Conservation (phyloP, 2,329 filamentous ascomycete species). For the Colletotrichum acutatum region DNA sequence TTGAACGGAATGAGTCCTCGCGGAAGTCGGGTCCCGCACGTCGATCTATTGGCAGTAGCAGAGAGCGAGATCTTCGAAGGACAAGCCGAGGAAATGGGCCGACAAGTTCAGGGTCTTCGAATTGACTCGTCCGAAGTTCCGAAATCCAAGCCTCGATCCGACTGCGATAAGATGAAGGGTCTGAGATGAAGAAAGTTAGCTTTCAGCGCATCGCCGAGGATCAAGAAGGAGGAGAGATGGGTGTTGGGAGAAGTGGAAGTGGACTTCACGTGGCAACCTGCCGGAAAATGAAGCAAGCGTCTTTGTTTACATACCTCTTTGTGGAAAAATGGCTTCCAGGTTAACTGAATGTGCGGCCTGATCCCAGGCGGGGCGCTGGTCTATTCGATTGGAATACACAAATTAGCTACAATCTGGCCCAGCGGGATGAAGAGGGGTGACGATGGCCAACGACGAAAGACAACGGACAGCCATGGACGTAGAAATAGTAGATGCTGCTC, state of each 20-base stretch:
- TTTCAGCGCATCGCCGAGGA: slow-evolving; percentile 6
- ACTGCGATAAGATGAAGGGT: slow-evolving; percentile 7
- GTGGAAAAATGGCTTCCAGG: slow-evolving; percentile 12
- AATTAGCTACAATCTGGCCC: not conserved
- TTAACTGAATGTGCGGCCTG: not conserved
- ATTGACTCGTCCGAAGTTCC: slow-evolving; percentile 13
- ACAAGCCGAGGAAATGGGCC: slow-evolving; percentile 26
- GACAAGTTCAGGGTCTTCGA: slow-evolving; percentile 31
- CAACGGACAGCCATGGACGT: not conserved
- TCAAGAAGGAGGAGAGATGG: not conserved
- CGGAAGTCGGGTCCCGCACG: not conserved
- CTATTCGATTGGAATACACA: slow-evolving; percentile 3
- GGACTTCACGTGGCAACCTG: not conserved
- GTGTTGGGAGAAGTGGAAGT: not conserved
- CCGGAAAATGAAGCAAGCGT: not conserved
- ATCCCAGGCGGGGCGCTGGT: not conserved
- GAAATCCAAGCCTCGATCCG: slow-evolving; percentile 31
- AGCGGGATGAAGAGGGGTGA: not conserved
- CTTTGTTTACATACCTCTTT: slow-evolving; percentile 26
- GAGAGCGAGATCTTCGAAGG: not conserved
- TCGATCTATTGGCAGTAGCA: not conserved
- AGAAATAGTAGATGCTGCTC: not conserved
- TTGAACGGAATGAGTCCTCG: slow-evolving; percentile 22
- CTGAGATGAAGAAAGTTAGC: not conserved
- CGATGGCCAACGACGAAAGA: not conserved